Percentiles rank a stretch among this genome's conserved stretches.
Evolutionary conservation across 306 rosid species (phyloP).

Genomic region (Trifolium pratense): DNA sequence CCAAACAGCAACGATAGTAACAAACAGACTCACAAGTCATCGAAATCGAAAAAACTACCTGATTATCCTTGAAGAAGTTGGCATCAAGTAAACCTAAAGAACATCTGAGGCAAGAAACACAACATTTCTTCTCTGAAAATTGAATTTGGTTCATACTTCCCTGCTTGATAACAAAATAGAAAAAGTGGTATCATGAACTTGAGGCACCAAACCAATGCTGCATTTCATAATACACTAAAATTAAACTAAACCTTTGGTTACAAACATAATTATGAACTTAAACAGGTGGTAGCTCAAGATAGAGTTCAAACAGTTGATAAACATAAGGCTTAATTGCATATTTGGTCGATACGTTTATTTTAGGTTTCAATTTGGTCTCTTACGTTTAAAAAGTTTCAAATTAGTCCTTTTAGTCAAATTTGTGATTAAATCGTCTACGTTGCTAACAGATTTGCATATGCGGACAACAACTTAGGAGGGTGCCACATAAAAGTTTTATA

Average conservation of each 20-base stretch:
- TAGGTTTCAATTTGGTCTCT: no score
- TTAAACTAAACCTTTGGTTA: conserved; percentile 2
- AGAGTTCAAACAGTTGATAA: no score
- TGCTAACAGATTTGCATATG: no score
- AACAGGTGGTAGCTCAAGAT: no score
- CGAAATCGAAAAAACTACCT: conserved; percentile 42
- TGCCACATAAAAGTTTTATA: no score
- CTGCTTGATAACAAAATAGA: conserved; percentile 46
- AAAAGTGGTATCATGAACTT: conserved; percentile 13
- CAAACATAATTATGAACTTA: neutral
- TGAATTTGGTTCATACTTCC: conserved; percentile 50
- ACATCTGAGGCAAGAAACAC: conserved; percentile 49
- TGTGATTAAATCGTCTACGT: no score
- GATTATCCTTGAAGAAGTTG: conserved; percentile 58
- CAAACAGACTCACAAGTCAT: conserved; percentile 30
- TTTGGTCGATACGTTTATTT: no score
- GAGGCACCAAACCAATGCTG: conserved; percentile 1
- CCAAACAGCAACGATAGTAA: neutral
- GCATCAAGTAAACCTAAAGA: conserved; percentile 66
- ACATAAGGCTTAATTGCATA: no score
- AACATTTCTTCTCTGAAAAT: conserved; percentile 28
- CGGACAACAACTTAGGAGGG: no score
- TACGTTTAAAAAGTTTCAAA: no score
- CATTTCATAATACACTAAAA: conserved; percentile 8
- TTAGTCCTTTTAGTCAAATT: no score